These are phyloP conservation scores for Colletotrichum aenigma DNA, from an alignment of 2,329 filamentous ascomycete genomes.

Conservation along the genomic window DNA sequence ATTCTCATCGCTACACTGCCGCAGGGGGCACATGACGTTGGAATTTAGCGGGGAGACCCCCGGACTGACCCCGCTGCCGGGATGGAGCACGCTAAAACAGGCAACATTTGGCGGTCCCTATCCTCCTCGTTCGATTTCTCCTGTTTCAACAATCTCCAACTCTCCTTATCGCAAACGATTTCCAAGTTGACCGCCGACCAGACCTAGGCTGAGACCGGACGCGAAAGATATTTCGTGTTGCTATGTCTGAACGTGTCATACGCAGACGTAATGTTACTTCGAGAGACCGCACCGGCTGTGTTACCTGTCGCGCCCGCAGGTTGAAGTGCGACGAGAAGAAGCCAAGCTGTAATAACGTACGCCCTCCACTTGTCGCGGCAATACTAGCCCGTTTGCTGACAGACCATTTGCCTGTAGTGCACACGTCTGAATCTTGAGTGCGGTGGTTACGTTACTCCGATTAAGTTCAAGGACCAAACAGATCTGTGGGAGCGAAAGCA, in stretches of 20 bases:
- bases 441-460: neutral
- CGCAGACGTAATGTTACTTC: conserved; percentile 3
- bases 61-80: neutral
- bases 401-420: neutral
- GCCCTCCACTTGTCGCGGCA: neutral
- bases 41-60: neutral
- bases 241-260: neutral
- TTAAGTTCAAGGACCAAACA: conserved; percentile 9
- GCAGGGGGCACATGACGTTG: neutral
- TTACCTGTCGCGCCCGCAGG: conserved; percentile 40
- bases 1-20: neutral
- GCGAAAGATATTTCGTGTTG: neutral
- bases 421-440: neutral
- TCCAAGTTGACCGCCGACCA: neutral
- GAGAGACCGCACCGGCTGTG: neutral
- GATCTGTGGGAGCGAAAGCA: neutral
- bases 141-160: neutral
- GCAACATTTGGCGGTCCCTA: neutral
- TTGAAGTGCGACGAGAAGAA: conserved; percentile 49
- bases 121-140: neutral
- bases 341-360: conserved; percentile 33
- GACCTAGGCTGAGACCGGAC: neutral
- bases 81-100: neutral
- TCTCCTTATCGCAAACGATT: neutral
- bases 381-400: neutral